Conservation (phyloP, 495 filamentous ascomycete genomes). For the Astrothelium macrocarpum region DNA sequence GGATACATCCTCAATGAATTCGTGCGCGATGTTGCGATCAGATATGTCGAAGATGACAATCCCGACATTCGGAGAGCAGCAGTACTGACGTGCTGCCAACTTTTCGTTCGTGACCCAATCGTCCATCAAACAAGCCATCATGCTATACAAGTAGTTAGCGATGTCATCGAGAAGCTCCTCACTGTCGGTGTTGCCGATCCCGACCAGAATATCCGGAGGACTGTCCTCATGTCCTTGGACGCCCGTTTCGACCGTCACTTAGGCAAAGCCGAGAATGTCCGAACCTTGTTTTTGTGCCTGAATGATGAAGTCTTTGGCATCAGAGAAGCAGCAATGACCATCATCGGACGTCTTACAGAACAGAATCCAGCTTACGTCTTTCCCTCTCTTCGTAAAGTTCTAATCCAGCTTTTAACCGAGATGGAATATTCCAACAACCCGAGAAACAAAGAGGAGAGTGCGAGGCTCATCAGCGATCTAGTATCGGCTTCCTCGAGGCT, state of each 20-base stretch:
- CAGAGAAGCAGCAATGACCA: conserved; percentile 86
- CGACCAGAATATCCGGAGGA: conserved; percentile 76
- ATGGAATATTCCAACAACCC: conserved; percentile 91
- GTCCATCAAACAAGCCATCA: conserved; percentile 96
- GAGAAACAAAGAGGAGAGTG: conserved; percentile 89
- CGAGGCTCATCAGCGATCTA: conserved; percentile 82
- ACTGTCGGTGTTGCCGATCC: conserved; percentile 90
- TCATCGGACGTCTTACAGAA: conserved; percentile 83
- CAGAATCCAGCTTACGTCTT: conserved; percentile 97
- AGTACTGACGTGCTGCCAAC: conserved; percentile 91
- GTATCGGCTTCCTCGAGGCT: conserved; percentile 82
- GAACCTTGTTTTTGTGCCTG: conserved; percentile 89
- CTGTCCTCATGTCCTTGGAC: conserved; percentile 80
- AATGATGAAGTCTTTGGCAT: conserved; percentile 90
- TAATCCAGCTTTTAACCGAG: conserved; percentile 92
- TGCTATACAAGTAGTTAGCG: conserved; percentile 89
- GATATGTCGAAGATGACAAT: conserved; percentile 93
- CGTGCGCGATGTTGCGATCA: conserved; percentile 94
- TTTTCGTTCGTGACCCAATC: conserved; percentile 92
- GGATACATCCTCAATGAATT: conserved; percentile 93
- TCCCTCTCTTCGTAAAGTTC: conserved; percentile 80
- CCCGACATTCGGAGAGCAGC: conserved; percentile 88
- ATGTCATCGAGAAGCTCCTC: conserved; percentile 92
- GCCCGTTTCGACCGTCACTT: conserved; percentile 91
- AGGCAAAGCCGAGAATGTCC: conserved; percentile 89